A percentile compares a stretch with the other conserved stretches of the same genome.
These are phyloP conservation scores for Dendrobium nobile DNA, from an alignment of 106 monocot species.

Conservation along the genomic window DNA sequence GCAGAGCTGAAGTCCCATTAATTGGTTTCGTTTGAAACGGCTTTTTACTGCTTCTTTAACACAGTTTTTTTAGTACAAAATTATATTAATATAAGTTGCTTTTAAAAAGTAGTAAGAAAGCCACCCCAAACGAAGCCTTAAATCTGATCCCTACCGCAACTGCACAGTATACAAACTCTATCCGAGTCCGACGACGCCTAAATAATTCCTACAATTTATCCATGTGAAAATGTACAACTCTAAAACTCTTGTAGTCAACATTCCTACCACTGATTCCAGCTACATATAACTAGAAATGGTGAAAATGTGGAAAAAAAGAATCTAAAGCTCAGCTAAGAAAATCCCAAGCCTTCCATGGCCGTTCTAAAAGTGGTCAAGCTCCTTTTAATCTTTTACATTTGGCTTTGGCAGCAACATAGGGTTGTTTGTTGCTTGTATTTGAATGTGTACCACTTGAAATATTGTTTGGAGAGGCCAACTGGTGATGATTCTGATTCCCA, in stretches of 20 bases:
- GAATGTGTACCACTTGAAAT: not conserved
- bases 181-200: not conserved
- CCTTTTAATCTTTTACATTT: conserved; percentile 13
- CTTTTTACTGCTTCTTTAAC: no score
- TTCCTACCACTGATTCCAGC: not conserved
- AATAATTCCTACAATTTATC: not conserved
- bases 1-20: not conserved
- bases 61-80: no score
- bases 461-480: no score
- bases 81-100: no score
- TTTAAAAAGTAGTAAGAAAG: no score
- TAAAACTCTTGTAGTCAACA: not conserved
- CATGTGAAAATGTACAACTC: not conserved
- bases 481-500: not conserved
- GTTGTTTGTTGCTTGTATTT: conserved; percentile 12
- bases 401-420: conserved; percentile 27
- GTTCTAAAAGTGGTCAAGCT: not conserved
- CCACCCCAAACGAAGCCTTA: no score
- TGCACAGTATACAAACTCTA: not conserved
- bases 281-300: not conserved
- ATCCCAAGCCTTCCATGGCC: not conserved
- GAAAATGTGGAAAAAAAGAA: not conserved
- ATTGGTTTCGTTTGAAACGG: not conserved
- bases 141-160: not conserved
- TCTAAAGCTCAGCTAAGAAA: not conserved